These are phyloP conservation scores for Calycina herbarum DNA, from an alignment of 2,329 filamentous ascomycete genomes.

Conservation along the genomic window DNA sequence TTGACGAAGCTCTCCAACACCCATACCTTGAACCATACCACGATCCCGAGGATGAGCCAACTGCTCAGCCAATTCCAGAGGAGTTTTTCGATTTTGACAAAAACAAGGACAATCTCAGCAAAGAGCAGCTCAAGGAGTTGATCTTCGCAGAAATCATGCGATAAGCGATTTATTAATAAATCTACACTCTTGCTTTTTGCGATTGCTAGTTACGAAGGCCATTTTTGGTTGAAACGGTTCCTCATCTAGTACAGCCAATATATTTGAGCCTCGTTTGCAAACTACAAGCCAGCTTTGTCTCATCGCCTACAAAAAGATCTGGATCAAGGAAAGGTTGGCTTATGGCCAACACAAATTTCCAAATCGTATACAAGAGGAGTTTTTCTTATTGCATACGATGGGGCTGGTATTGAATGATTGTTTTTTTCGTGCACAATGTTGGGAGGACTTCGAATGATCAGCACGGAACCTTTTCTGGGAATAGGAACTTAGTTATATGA, in stretches of 20 bases:
- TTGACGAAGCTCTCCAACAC: slow-evolving; percentile 95
- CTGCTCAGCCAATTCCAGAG: slow-evolving; percentile 92
- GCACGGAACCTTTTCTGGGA: neutral
- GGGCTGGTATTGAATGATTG: neutral
- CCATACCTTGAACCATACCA: slow-evolving; percentile 98
- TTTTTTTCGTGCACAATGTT: neutral
- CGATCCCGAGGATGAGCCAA: slow-evolving; percentile 97
- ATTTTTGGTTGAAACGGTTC: slow-evolving; percentile 2
- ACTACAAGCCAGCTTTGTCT: neutral
- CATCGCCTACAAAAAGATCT: neutral
- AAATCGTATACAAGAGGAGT: slow-evolving; percentile 2
- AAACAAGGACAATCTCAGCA: slow-evolving; percentile 98
- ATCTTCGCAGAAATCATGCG: slow-evolving; percentile 93
- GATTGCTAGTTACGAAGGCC: neutral
- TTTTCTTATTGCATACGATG: slow-evolving; percentile 7
- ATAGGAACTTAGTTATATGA: neutral
- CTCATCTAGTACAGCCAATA: slow-evolving; percentile 4
- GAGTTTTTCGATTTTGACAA: slow-evolving; percentile 99
- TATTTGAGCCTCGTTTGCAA: neutral
- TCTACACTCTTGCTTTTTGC: neutral
- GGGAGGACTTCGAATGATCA: slow-evolving; percentile 5
- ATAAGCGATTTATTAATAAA: slow-evolving; percentile 24
- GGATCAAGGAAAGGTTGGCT: slow-evolving; percentile 6
- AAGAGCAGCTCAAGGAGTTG: slow-evolving; percentile 95
- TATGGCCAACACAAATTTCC: neutral